Conservation (phyloP, 345 rosid genomes). For the Brassica juncea region DNA sequence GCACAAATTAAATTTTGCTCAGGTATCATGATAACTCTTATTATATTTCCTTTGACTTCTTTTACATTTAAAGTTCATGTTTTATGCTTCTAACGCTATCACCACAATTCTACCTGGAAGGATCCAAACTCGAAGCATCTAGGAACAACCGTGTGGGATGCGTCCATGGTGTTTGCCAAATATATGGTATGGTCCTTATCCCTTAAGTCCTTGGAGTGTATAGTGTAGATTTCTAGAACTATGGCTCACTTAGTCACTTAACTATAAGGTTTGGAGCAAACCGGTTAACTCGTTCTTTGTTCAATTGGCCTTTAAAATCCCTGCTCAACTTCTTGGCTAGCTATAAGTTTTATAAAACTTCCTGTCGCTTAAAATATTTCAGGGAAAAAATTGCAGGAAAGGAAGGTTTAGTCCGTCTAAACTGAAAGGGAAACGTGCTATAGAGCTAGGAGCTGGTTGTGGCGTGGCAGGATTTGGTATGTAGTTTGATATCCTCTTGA, state of each 20-base stretch:
- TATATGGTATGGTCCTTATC: conserved; percentile 57
- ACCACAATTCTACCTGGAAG: conserved; percentile 45
- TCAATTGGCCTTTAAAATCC: too few species aligned
- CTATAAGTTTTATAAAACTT: neutral
- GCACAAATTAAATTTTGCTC: conserved; percentile 73
- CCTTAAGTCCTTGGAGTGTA: too few species aligned
- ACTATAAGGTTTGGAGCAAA: too few species aligned
- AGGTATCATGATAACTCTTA: conserved; percentile 47
- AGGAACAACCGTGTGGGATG: conserved; percentile 99
- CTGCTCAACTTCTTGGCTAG: neutral
- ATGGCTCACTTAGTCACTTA: too few species aligned
- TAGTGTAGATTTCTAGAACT: too few species aligned
- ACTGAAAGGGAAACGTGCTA: conserved; percentile 83
- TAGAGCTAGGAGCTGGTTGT: conserved; percentile 97
- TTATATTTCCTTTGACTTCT: neutral
- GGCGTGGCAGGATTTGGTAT: conserved; percentile 96
- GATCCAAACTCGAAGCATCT: conserved; percentile 95
- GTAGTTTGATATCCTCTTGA: conserved; percentile 38
- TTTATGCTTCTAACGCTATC: conserved; percentile 14
- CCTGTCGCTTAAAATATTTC: conserved; percentile 23
- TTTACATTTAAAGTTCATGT: neutral
- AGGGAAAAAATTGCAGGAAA: conserved; percentile 88
- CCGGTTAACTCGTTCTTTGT: too few species aligned
- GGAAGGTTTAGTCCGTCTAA: conserved; percentile 81
- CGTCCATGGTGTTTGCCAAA: conserved; percentile 87